Conservation (phyloP, 1,284 basidiomycete species). For the Ustilago trichophora region DNA sequence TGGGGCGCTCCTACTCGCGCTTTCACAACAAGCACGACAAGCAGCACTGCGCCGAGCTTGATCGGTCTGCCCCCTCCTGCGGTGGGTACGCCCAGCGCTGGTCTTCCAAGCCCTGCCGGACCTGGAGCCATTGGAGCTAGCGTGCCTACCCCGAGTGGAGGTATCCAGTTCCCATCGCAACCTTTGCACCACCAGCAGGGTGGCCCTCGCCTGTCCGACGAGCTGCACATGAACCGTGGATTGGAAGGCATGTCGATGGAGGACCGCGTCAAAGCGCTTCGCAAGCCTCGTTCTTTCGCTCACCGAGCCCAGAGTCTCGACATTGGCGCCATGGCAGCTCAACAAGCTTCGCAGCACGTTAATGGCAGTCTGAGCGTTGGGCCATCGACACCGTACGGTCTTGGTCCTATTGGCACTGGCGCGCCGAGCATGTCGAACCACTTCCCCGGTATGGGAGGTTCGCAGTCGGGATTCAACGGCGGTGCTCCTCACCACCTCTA, state of each 20-base stretch:
- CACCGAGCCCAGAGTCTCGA: constrained; percentile 61
- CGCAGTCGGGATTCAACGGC: constrained; percentile 16
- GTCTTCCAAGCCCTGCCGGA: constrained; percentile 22
- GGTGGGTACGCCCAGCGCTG: constrained; percentile 18
- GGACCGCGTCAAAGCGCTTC: constrained; percentile 48
- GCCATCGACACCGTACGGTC: constrained; percentile 37
- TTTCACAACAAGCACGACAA: constrained; percentile 34
- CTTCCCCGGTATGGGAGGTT: constrained; percentile 36
- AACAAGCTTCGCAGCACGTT: constrained; percentile 46
- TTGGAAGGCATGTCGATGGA: constrained; percentile 51
- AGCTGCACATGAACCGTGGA: constrained; percentile 40
- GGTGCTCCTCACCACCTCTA: constrained; percentile 26
- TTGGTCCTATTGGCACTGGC: constrained; percentile 48
- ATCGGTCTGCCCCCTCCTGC: constrained; percentile 34
- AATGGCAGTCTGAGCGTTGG: constrained; percentile 36
- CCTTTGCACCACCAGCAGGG: constrained; percentile 34
- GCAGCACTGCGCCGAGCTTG: constrained; percentile 37
- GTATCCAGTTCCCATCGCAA: constrained; percentile 52
- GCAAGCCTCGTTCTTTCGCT: constrained; percentile 57
- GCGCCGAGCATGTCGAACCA: constrained; percentile 21
- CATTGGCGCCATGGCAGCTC: constrained; percentile 53
- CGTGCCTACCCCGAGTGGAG: constrained; percentile 11
- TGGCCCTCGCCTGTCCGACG: constrained; percentile 45
- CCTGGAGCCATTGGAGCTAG: constrained; percentile 18
- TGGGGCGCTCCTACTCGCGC: constrained; percentile 60